phyloP scores from a whole-genome alignment of 2,329 filamentous ascomycete species.

The Phialemoniopsis sp. region DNA sequence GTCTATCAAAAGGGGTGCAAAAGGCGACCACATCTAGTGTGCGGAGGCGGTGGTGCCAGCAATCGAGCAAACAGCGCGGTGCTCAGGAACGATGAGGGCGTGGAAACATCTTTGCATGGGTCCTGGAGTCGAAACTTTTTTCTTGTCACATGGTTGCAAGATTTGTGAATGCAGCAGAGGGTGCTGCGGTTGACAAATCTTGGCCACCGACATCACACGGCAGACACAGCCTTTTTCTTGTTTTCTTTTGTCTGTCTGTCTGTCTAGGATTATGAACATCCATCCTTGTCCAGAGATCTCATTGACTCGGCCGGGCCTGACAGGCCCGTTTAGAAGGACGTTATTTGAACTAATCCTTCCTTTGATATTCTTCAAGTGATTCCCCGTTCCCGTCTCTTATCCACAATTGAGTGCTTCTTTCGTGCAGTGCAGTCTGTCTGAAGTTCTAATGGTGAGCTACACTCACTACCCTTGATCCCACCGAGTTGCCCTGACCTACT shows the following conservation, averaged over 20 bases:
- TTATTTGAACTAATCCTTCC: too few relatives aligned
- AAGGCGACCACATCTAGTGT: neutral
- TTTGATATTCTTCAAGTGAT: too few relatives aligned
- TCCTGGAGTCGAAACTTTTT: slow-evolving; percentile 1
- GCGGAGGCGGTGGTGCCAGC: neutral
- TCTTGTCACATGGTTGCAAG: neutral
- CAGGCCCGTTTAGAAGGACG: too few relatives aligned
- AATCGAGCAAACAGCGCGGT: neutral
- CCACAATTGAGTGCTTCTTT: neutral
- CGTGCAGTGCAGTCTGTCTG: neutral
- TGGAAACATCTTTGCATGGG: neutral
- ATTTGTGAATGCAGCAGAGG: neutral
- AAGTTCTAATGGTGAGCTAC: too few relatives aligned
- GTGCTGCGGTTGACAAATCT: neutral
- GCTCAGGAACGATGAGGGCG: neutral
- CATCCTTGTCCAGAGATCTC: too few relatives aligned
- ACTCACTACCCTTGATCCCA: too few relatives aligned
- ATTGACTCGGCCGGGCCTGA: too few relatives aligned
- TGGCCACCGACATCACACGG: neutral
- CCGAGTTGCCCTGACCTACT: too few relatives aligned
- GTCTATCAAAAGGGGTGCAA: neutral
- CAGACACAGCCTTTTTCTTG: too few relatives aligned
- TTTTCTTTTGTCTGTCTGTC: neutral
- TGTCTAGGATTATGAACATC: slow-evolving; percentile 2
- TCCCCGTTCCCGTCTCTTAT: neutral